phyloP scores from a whole-genome alignment of 768 basidiomycete species.

The Phaeolepiota aurea region DNA sequence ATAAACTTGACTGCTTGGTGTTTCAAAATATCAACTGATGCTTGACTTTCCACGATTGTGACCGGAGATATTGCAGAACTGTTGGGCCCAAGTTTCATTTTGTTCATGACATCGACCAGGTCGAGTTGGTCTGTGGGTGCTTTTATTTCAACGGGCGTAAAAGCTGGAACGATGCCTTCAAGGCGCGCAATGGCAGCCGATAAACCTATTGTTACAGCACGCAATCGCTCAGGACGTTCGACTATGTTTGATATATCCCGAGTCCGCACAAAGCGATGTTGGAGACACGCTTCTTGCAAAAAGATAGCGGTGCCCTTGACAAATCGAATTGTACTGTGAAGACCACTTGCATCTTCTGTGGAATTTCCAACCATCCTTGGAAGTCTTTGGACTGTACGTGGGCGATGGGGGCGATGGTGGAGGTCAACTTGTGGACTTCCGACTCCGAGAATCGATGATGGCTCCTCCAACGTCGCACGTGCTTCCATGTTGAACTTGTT shows the following conservation, averaged over 20 bases:
- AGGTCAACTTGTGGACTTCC: no score
- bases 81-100: conserved; percentile 14
- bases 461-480: no score
- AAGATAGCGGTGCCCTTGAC: conserved; percentile 23
- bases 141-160: neutral
- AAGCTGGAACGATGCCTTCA: conserved; percentile 28
- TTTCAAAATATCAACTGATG: conserved; percentile 45
- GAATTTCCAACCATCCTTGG: no score
- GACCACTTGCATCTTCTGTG: no score
- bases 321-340: neutral
- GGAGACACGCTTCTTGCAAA: conserved; percentile 65
- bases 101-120: conserved; percentile 17
- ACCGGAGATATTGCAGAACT: conserved; percentile 15
- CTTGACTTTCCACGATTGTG: conserved; percentile 42
- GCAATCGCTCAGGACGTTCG: conserved; percentile 86
- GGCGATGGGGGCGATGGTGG: no score
- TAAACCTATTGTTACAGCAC: conserved; percentile 77
- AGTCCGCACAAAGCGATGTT: conserved; percentile 74
- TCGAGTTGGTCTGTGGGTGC: conserved; percentile 11
- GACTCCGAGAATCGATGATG: no score
- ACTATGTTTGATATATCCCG: conserved; percentile 68
- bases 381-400: no score
- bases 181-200: conserved; percentile 72
- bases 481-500: no score
- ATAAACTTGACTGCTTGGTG: conserved; percentile 64